Evolutionary conservation across 257 asterid species (phyloP), one percentile per base, ranked within the genome.

Genomic region (Solanum arcanum): DNA sequence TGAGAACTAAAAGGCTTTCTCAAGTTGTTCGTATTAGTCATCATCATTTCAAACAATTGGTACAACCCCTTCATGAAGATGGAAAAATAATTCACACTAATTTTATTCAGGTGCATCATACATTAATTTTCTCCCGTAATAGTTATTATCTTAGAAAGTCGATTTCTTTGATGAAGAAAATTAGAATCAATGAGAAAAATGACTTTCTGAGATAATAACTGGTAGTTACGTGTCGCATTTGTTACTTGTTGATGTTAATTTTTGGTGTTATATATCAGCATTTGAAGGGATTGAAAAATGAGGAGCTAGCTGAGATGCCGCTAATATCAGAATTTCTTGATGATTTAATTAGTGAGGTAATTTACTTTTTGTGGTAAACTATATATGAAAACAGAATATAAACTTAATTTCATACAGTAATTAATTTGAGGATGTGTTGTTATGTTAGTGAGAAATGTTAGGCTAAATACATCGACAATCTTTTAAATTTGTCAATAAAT

Each of bases 11-110:
- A 94, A 93, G 98, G 92, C 95, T 97, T 83, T 94, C 98, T 85
- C 99, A 97, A 94, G 98, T 95, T 84, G 92, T 97, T 80, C 92
- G 98, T 86, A 93, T 95, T 83, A 93, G 98, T 88, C 98, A 97
- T 93, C 94, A 94, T 87, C 94, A 94, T 89, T 97, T 95, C 95
- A 95, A 97, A 91, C 98, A 95, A 89, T 80, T 95, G 92, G 92
- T 97, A 88, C 94, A 93, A 90, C 96, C 97, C 56, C 89, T 91
- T 83, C 83, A 52, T 13, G 93, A 92, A 86, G 98, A 97, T 39
- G 98, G 96, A 81, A 92, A 93, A 87, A 91, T 76, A 23, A 91
- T 97, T 44, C 90, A 90, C 90, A 86, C 95, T 86, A 97, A 97
- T 87, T 95, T 95, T 90, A 90, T 92, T 90, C 95, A 97, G 98